These are phyloP conservation scores for Calycina herbarum DNA, from an alignment of 2,329 filamentous ascomycete genomes.

Conservation along the genomic window DNA sequence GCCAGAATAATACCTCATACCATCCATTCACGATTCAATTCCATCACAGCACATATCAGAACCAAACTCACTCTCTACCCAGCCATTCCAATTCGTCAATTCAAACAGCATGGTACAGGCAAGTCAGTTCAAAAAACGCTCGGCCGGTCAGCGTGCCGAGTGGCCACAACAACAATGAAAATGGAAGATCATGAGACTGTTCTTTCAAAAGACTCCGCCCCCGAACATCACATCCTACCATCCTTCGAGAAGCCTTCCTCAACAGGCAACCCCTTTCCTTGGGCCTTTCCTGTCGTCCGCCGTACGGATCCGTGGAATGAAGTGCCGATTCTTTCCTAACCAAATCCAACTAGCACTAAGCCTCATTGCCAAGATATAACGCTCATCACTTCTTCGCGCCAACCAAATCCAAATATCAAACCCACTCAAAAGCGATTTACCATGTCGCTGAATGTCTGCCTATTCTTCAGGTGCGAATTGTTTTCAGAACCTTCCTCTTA, in stretches of 20 bases:
- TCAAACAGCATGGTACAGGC: too few species aligned
- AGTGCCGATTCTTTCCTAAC: neutral
- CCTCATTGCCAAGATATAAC: slow-evolving; percentile 2
- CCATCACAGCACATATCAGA: too few species aligned
- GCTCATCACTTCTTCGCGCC: neutral
- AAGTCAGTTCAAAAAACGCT: neutral
- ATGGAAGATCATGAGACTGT: neutral
- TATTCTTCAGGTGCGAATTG: too few species aligned
- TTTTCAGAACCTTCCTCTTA: too few species aligned
- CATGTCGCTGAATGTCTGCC: too few species aligned
- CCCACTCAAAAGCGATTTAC: too few species aligned
- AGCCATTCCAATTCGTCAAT: neutral
- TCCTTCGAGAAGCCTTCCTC: neutral
- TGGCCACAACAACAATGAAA: neutral
- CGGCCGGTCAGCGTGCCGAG: neutral
- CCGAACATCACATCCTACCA: neutral
- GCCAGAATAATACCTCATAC: neutral
- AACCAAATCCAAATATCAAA: too few species aligned
- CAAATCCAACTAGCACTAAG: neutral
- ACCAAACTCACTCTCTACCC: too few species aligned
- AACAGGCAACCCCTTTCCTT: neutral
- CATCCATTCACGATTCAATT: neutral
- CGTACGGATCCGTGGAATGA: neutral
- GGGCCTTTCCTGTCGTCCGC: neutral
- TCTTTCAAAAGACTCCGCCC: neutral